A percentile compares a stretch with the other conserved stretches of the same genome.
phyloP scores from a whole-genome alignment of 2,329 filamentous ascomycete genomes.

The Tolypocladium nubicola region DNA sequence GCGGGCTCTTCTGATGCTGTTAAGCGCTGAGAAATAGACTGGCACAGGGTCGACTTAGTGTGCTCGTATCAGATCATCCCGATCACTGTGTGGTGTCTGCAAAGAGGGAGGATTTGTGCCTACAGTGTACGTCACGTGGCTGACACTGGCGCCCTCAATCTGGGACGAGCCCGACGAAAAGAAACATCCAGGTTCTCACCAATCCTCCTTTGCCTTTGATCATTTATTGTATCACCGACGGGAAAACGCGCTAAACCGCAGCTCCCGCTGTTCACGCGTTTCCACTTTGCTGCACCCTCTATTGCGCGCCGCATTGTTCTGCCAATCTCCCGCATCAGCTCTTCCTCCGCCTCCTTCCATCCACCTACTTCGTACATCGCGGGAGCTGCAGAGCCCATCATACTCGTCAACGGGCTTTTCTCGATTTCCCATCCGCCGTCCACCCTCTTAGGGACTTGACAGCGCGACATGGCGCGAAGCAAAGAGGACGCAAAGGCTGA shows the following conservation, averaged over 20 bases:
- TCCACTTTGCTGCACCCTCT: background rate
- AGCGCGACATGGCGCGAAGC: constrained; percentile 18
- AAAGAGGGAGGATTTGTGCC: too few relatives aligned
- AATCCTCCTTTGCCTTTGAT: background rate
- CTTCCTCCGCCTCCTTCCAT: background rate
- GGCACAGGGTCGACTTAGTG: too few relatives aligned
- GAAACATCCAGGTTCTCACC: too few relatives aligned
- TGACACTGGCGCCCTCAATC: too few relatives aligned
- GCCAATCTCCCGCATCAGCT: background rate
- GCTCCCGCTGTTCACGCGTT: background rate
- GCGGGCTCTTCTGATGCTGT: too few relatives aligned
- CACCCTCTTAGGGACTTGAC: background rate
- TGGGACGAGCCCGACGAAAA: background rate
- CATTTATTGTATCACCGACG: background rate
- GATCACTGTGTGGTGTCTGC: too few relatives aligned
- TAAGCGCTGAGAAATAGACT: too few relatives aligned
- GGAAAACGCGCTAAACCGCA: background rate
- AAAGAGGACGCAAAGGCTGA: constrained; percentile 15
- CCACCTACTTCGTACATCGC: background rate
- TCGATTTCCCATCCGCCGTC: background rate
- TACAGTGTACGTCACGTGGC: too few relatives aligned
- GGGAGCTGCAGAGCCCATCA: background rate
- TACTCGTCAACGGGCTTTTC: background rate
- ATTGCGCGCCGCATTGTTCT: background rate
- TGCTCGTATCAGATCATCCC: too few relatives aligned